Evolutionary conservation across 2,329 filamentous ascomycete genomes (phyloP).

Genomic region (Colletotrichum spinosum): DNA sequence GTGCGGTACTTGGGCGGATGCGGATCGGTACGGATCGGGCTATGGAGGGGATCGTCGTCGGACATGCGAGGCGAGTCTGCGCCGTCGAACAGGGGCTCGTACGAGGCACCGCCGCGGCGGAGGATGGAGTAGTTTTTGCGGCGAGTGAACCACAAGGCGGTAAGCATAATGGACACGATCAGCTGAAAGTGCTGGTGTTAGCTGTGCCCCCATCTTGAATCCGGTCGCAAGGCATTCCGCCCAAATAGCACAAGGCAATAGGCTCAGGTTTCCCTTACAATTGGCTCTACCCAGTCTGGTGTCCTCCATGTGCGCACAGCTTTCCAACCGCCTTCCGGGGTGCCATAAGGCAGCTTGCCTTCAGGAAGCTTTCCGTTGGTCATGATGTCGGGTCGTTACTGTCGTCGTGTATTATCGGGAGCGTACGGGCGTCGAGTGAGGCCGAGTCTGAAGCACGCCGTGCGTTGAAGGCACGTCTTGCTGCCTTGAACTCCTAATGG

Average conservation of each 20-base stretch:
- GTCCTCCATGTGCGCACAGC: constrained; percentile 43
- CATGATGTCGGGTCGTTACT: constrained; percentile 19
- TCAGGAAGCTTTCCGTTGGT: constrained; percentile 29
- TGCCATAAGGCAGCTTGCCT: constrained; percentile 32
- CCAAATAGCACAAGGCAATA: too few relatives aligned
- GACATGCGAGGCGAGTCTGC: constrained; percentile 41
- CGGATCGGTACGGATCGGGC: constrained; percentile 41
- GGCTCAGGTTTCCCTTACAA: constrained; percentile 41
- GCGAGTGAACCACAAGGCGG: constrained; percentile 52
- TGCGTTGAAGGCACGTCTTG: too few relatives aligned
- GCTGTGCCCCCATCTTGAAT: neutral
- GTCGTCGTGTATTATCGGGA: neutral
- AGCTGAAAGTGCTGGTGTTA: constrained; percentile 41
- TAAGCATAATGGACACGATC: constrained; percentile 51
- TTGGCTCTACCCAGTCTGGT: constrained; percentile 49
- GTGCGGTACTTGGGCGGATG: constrained; percentile 60
- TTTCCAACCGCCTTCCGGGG: constrained; percentile 42
- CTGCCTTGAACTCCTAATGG: too few relatives aligned
- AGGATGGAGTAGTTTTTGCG: constrained; percentile 50
- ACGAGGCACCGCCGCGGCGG: constrained; percentile 35
- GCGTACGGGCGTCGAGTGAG: neutral
- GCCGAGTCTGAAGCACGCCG: too few relatives aligned
- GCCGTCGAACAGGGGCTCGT: constrained; percentile 41
- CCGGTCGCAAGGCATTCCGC: too few relatives aligned
- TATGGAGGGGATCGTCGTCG: constrained; percentile 36